Conservation (phyloP, 179 eudicot genomes). For the Patellifolia procumbens region DNA sequence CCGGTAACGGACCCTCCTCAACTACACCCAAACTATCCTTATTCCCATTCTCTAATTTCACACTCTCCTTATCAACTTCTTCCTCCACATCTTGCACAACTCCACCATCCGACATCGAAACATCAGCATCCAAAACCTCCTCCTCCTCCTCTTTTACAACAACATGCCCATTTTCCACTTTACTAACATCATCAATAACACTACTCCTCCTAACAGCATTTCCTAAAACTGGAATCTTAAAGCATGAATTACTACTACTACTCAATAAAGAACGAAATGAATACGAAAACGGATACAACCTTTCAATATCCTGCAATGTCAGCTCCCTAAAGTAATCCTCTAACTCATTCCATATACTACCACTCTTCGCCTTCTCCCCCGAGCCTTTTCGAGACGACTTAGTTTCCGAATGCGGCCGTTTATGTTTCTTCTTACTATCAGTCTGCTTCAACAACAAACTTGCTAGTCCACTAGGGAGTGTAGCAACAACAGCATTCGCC, state of each 20-base stretch:
- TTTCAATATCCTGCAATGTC: slow-evolving; percentile 60
- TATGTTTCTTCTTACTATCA: slow-evolving; percentile 74
- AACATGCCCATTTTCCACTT: slow-evolving; percentile 22
- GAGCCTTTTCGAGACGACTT: slow-evolving; percentile 52
- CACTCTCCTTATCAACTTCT: slow-evolving; percentile 24
- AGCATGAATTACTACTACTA: slow-evolving; percentile 41
- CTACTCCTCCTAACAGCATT: slow-evolving; percentile 26
- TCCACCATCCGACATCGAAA: slow-evolving; percentile 4
- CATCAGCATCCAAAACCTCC: slow-evolving; percentile 12
- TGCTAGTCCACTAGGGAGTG: slow-evolving; percentile 66
- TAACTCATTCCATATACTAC: slow-evolving; percentile 60
- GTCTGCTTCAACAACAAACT: slow-evolving; percentile 51
- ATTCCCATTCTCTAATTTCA: slow-evolving; percentile 47
- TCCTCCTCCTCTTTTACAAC: slow-evolving; percentile 36
- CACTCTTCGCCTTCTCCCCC: slow-evolving; percentile 41
- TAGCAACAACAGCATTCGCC: slow-evolving; percentile 40
- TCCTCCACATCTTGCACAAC: slow-evolving; percentile 22
- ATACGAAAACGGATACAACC: slow-evolving; percentile 39
- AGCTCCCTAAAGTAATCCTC: slow-evolving; percentile 85
- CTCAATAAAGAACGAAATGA: slow-evolving; percentile 23
- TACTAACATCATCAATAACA: not conserved
- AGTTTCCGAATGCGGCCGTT: slow-evolving; percentile 56
- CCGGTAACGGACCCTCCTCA: slow-evolving; percentile 32
- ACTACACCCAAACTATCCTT: slow-evolving; percentile 29
- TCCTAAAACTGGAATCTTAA: slow-evolving; percentile 49